Percentiles rank a stretch among this genome's conserved stretches.
Evolutionary conservation across 495 filamentous ascomycete genomes (phyloP).

Genomic region (Tuber aestivum): DNA sequence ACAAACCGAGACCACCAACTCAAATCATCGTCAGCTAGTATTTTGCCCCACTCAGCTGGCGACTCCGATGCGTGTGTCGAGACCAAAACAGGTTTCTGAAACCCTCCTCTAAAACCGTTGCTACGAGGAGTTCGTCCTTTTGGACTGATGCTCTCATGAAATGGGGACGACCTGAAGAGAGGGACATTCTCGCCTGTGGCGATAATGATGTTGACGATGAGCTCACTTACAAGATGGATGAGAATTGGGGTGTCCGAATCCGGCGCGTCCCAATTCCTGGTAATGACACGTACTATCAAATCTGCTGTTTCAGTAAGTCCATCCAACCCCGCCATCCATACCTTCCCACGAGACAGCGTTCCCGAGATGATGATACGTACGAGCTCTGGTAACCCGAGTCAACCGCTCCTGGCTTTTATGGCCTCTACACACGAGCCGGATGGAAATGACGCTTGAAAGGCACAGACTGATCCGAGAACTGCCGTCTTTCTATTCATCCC

Average conservation of each 20-base stretch:
- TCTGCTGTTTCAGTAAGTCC: constrained; percentile 7
- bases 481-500: not conserved
- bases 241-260: not conserved
- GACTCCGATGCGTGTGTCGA: constrained; percentile 86
- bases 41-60: constrained; percentile 62
- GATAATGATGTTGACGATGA: not conserved
- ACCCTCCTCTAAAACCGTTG: constrained; percentile 97
- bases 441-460: constrained; percentile 41
- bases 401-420: constrained; percentile 32
- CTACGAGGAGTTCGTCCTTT: constrained; percentile 72
- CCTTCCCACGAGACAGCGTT: constrained; percentile 26
- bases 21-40: constrained; percentile 82
- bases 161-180: constrained; percentile 94
- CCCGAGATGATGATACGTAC: constrained; percentile 54
- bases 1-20: constrained; percentile 76
- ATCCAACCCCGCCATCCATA: constrained; percentile 6
- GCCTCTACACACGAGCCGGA: constrained; percentile 38
- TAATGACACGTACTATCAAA: constrained; percentile 5
- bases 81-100: constrained; percentile 52
- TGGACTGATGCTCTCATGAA: constrained; percentile 73
- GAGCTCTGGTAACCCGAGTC: constrained; percentile 78
- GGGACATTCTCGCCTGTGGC: constrained; percentile 53
- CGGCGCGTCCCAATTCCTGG: not conserved
- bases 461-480: constrained; percentile 38
- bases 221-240: not conserved